Conservation (phyloP, 2,329 filamentous ascomycete genomes). For the Paecilomyces sp. region DNA sequence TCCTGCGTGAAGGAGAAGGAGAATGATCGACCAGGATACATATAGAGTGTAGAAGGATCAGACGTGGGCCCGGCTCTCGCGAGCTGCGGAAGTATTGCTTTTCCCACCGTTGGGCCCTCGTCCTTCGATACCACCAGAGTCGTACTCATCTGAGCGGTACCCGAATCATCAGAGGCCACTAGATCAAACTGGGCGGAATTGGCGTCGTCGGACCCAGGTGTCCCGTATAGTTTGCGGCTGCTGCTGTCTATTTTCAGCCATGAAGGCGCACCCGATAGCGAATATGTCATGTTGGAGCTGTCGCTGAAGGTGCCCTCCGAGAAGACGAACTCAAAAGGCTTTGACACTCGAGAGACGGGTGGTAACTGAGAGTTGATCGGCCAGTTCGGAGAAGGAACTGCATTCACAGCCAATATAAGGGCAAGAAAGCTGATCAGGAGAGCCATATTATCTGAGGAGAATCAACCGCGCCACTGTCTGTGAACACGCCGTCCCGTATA, state of each 20-base stretch:
- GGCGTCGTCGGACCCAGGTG: conserved; percentile 50
- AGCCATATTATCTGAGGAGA: conserved; percentile 17
- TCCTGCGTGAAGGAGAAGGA: conserved; percentile 62
- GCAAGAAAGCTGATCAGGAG: conserved; percentile 18
- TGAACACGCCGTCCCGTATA: conserved; percentile 3
- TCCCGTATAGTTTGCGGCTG: conserved; percentile 63
- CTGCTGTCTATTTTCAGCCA: conserved; percentile 68
- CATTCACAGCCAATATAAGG: conserved; percentile 21
- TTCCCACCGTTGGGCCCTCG: conserved; percentile 27
- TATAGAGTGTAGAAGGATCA: conserved; percentile 29
- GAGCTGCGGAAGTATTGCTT: conserved; percentile 29
- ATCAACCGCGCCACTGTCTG: conserved; percentile 10
- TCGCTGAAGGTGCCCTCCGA: conserved; percentile 62
- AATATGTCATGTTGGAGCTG: conserved; percentile 54
- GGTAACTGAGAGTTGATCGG: conserved; percentile 82
- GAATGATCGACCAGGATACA: conserved; percentile 44
- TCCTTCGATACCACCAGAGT: conserved; percentile 61
- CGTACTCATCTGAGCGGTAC: conserved; percentile 56
- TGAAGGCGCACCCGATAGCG: conserved; percentile 55
- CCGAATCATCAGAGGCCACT: conserved; percentile 61
- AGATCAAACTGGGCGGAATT: conserved; percentile 58
- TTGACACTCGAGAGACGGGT: conserved; percentile 62
- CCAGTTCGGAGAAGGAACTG: conserved; percentile 46
- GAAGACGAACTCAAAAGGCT: conserved; percentile 41
- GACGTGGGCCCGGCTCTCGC: conserved; percentile 27